These are phyloP conservation scores for Solanum rostratum DNA, from an alignment of 257 asterid species.

Conservation along the genomic window DNA sequence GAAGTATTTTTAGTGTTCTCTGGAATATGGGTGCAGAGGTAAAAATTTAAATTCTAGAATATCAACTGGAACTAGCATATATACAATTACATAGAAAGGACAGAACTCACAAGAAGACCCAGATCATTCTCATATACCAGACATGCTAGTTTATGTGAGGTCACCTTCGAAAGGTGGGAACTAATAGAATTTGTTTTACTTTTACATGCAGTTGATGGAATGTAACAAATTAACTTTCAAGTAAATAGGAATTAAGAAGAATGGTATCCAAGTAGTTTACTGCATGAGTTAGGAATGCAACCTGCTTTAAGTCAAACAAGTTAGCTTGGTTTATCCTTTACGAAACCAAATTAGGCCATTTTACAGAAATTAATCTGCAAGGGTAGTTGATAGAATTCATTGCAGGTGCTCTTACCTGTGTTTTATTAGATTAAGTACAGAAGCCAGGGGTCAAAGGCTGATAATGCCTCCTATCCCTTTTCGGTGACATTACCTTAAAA, in stretches of 20 bases:
- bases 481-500: neutral
- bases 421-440: neutral
- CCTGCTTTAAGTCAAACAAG: neutral
- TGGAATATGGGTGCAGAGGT: neutral
- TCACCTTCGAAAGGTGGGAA: neutral
- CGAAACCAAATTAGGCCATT: neutral
- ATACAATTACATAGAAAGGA: neutral
- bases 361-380: neutral
- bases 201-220: neutral
- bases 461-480: neutral
- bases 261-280: neutral
- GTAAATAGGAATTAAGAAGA: neutral
- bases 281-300: neutral
- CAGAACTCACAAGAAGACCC: neutral
- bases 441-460: neutral
- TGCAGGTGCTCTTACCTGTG: neutral
- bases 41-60: neutral
- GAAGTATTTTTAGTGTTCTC: neutral
- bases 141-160: neutral
- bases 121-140: neutral
- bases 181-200: neutral
- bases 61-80: neutral
- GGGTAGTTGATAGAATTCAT: neutral
- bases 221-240: neutral
- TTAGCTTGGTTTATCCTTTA: neutral